These are phyloP conservation scores for Gymnopilus junonius DNA, from an alignment of 768 basidiomycete genomes.

Conservation along the genomic window DNA sequence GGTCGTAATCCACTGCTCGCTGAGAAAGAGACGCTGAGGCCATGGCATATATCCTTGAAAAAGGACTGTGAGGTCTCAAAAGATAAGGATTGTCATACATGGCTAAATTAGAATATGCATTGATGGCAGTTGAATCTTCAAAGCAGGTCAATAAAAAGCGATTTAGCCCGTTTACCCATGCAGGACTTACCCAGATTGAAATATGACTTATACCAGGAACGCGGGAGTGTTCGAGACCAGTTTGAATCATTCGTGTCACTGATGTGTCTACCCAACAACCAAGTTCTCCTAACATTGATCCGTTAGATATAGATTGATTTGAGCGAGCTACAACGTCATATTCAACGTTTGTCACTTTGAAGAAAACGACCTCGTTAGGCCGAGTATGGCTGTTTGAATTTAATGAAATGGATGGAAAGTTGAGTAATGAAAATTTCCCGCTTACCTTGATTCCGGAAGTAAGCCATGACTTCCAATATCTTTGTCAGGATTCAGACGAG, in stretches of 20 bases:
- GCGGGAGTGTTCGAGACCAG: constrained; percentile 72
- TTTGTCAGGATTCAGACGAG: constrained; percentile 27
- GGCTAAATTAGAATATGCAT: constrained; percentile 11
- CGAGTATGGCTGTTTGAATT: constrained; percentile 22
- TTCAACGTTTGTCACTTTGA: constrained; percentile 79
- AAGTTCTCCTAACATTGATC: constrained; percentile 65
- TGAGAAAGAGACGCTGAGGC: constrained; percentile 55
- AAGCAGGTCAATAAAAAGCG: background rate
- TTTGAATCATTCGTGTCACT: constrained; percentile 77
- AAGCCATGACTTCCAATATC: constrained; percentile 27
- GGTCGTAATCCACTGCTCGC: constrained; percentile 58
- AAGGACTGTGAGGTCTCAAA: constrained; percentile 19
- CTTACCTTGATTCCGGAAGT: constrained; percentile 25
- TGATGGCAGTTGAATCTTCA: constrained; percentile 13
- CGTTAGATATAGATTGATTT: constrained; percentile 44
- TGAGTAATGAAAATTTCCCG: background rate
- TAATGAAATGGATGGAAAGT: constrained; percentile 11
- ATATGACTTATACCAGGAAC: constrained; percentile 59
- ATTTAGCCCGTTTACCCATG: background rate
- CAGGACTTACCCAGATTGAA: constrained; percentile 49
- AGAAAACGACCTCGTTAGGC: constrained; percentile 64
- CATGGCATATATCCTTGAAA: constrained; percentile 16
- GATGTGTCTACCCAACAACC: constrained; percentile 85
- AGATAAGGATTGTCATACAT: constrained; percentile 25
- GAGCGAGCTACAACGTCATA: constrained; percentile 53